Evolutionary conservation across 1,284 basidiomycete species (phyloP).

Genomic region (Cryptococcus maquisensis): DNA sequence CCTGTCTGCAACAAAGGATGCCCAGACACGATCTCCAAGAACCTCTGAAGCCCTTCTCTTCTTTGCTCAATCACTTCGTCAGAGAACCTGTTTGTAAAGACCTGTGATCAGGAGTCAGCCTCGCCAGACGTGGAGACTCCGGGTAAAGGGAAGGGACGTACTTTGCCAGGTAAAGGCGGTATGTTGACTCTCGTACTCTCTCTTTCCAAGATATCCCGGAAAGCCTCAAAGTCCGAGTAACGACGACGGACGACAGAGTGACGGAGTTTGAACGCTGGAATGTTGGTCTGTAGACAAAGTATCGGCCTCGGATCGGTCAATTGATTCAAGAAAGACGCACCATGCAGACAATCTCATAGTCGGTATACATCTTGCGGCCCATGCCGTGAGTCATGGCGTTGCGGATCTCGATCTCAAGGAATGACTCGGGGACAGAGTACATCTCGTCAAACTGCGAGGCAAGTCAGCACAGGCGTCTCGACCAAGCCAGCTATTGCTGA

Average conservation of each 20-base stretch:
- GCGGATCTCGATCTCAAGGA: constrained; percentile 94
- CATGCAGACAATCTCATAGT: constrained; percentile 98
- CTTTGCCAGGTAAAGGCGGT: constrained; percentile 89
- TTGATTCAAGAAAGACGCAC: constrained; percentile 51
- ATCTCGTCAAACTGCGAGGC: constrained; percentile 82
- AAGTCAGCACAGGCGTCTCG: constrained; percentile 16
- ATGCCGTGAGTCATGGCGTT: constrained; percentile 97
- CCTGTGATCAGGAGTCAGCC: constrained; percentile 37
- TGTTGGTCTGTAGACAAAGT: constrained; percentile 74
- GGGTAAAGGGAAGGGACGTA: constrained; percentile 7
- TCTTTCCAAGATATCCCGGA: constrained; percentile 94
- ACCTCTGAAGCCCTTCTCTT: constrained; percentile 89
- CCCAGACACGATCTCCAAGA: constrained; percentile 92
- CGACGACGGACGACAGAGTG: constrained; percentile 91
- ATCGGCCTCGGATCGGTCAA: not conserved
- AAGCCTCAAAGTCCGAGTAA: constrained; percentile 98
- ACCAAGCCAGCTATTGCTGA: not conserved
- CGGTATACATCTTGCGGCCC: constrained; percentile 97
- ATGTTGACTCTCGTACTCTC: constrained; percentile 97
- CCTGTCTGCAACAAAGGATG: constrained; percentile 97
- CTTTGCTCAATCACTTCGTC: constrained; percentile 94
- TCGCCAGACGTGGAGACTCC: too few relatives aligned
- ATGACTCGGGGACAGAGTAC: constrained; percentile 95
- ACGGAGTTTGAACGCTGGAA: constrained; percentile 94
- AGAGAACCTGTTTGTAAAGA: constrained; percentile 93